phyloP scores from a whole-genome alignment of 768 basidiomycete species.

The Cubamyces sp. region DNA sequence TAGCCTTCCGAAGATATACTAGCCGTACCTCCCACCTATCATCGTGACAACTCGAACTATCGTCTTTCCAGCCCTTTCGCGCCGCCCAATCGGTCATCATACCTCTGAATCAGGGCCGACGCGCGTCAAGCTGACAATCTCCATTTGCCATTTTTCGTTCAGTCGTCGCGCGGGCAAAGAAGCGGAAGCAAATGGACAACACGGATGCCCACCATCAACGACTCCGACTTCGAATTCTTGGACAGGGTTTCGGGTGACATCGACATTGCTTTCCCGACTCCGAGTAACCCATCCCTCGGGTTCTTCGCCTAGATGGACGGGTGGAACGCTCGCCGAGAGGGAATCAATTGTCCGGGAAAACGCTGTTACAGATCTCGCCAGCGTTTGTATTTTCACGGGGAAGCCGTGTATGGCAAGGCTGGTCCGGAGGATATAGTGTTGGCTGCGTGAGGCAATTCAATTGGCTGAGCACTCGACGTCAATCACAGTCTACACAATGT shows the following conservation, averaged over 20 bases:
- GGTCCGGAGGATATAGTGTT: conserved; percentile 1
- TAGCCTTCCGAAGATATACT: conserved; percentile 16
- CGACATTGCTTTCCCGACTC: conserved; percentile 1
- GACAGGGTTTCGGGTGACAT: background rate
- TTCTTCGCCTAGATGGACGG: conserved; percentile 2
- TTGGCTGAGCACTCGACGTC: conserved; percentile 18
- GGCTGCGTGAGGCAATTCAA: conserved; percentile 12
- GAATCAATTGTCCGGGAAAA: conserved; percentile 10
- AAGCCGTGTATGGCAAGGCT: conserved; percentile 4
- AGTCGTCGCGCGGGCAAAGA: background rate
- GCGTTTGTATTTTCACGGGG: background rate
- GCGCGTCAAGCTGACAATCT: background rate
- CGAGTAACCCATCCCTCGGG: background rate
- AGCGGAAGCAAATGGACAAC: background rate
- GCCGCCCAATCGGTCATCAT: conserved; percentile 13
- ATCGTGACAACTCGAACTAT: background rate
- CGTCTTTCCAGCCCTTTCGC: background rate
- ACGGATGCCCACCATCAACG: too few relatives aligned
- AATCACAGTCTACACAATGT: conserved; percentile 19
- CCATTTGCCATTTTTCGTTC: conserved; percentile 3
- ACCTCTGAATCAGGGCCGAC: conserved; percentile 14
- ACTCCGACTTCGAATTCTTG: too few relatives aligned
- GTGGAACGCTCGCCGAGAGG: background rate
- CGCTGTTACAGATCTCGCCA: conserved; percentile 1
- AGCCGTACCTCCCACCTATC: conserved; percentile 10